Percentiles rank a stretch among this genome's conserved stretches.
Evolutionary conservation across 78 protist genomes (phyloP).

Genomic region (Tieghemostelium lacteum): DNA sequence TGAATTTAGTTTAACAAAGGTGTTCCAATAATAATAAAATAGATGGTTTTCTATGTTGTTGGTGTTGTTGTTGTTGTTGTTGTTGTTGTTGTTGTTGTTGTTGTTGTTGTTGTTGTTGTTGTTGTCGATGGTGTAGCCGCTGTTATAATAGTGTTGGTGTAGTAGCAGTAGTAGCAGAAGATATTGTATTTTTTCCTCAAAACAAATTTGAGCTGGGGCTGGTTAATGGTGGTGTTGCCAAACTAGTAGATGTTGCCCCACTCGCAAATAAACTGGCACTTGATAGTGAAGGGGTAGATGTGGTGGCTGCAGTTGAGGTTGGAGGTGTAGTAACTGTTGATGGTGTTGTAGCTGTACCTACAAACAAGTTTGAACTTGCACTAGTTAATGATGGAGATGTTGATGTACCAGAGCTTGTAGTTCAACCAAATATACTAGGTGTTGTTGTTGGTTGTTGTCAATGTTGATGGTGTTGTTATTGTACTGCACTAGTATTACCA

Average conservation of each 20-base stretch:
- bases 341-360: slow-evolving; percentile 23
- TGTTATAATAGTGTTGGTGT: not conserved
- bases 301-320: not conserved
- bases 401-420: slow-evolving; percentile 14
- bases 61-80: not conserved
- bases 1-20: too few relatives aligned
- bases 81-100: slow-evolving; percentile 12
- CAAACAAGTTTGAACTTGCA: not conserved
- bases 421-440: not conserved
- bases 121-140: not conserved
- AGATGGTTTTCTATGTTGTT: too few relatives aligned
- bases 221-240: slow-evolving; percentile 20
- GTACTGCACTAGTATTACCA: not conserved
- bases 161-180: slow-evolving; percentile 6
- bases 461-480: slow-evolving; percentile 6
- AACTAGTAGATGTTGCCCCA: not conserved
- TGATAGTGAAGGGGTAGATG: not conserved
- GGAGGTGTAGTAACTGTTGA: not conserved
- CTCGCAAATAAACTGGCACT: slow-evolving; percentile 25
- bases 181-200: not conserved
- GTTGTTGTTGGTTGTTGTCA: slow-evolving; percentile 3
- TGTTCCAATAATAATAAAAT: too few relatives aligned
- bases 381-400: slow-evolving; percentile 9
- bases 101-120: slow-evolving; percentile 11
- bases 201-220: not conserved